Base-by-base conservation (phyloP, 495 filamentous ascomycete species). In the Aspergillus saccharolyticus region DNA sequence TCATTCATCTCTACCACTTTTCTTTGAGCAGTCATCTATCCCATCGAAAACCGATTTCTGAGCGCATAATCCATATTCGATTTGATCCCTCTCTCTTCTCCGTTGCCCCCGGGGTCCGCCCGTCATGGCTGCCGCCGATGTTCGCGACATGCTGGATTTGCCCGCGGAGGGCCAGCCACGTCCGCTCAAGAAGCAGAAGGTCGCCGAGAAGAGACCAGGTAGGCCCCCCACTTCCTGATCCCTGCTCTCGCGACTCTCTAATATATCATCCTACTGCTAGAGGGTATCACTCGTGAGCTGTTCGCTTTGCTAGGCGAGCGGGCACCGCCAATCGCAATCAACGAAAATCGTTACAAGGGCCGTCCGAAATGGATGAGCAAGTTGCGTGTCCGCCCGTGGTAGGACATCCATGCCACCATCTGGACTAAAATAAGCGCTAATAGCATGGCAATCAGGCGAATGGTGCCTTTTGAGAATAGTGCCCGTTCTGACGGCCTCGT, bases 91-190 rank as follows among this genome's bases (percentile, higher is more conserved):
- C 16, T 14, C 33, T 21, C 28, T 48, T 24, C 0, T 9, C 19
- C 9, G 24, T 3, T 25, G 15, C 6, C 53, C 42, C 44, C 20
- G 19, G 22, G 24, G 52, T 42, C 22, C 28, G 17, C 15, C 59
- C 69, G 76, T 55, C 63, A 92, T 90, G 86, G 82, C 87, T 65
- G 78, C 77, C 63, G 90, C 89, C 72, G 91, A 96, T 81, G 85
- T 94, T 56, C 90, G 89, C 73, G 91, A 96, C 73, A 89, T 96
- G 70, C 86, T 96, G 72, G 88, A 90, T 70, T 77, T 95, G 66
- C 85, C 89, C 52, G 80, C 75, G 55, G 79, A 87, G 64, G 83
- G 82, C 59, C 74, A 82, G 60, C 74, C 82, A 43, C 78, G 80
- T 55, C 85, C 88, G 12, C 71, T 81, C 48, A 95, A 95, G 75